A percentile compares a stretch with the other conserved stretches of the same genome.
Conservation (phyloP, 805 yeast genomes). For the Kluyveromyces siamensis region DNA sequence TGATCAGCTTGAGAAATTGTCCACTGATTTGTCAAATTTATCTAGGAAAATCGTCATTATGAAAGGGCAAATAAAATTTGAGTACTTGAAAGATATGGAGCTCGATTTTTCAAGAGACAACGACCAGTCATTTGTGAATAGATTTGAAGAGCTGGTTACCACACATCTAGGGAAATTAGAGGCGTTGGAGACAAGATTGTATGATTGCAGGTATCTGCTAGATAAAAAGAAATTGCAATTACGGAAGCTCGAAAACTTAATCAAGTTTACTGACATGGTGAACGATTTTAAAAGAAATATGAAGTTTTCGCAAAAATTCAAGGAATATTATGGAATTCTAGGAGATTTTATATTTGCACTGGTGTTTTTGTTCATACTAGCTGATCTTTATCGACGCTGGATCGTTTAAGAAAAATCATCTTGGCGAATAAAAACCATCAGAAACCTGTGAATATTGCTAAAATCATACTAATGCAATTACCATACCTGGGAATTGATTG, state of each 20-base stretch:
- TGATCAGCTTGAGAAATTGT: conserved; percentile 17
- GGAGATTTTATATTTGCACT: conserved; percentile 2
- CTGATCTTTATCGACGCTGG: conserved; percentile 2
- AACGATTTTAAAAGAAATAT: conserved; percentile 11
- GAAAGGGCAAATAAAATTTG: conserved; percentile 19
- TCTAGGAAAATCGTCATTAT: conserved; percentile 19
- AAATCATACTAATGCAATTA: too few species aligned
- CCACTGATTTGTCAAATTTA: conserved; percentile 21
- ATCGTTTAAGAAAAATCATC: neutral
- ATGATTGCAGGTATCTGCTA: conserved; percentile 13
- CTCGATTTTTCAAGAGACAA: conserved; percentile 21
- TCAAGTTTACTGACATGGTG: conserved; percentile 12
- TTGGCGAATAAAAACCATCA: too few species aligned
- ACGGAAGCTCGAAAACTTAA: conserved; percentile 19
- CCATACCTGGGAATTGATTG: too few species aligned
- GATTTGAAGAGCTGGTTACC: conserved; percentile 8
- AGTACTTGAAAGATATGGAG: conserved; percentile 23
- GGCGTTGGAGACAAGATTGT: conserved; percentile 22
- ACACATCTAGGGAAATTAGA: conserved; percentile 18
- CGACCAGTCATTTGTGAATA: conserved; percentile 18
- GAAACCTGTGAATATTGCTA: neutral
- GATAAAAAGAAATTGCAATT: conserved; percentile 18
- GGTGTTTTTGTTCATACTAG: neutral
- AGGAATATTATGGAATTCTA: conserved; percentile 6
- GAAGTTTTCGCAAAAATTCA: conserved; percentile 10